Conservation (phyloP, 1,284 basidiomycete species). For the Rhodotorula sp. region DNA sequence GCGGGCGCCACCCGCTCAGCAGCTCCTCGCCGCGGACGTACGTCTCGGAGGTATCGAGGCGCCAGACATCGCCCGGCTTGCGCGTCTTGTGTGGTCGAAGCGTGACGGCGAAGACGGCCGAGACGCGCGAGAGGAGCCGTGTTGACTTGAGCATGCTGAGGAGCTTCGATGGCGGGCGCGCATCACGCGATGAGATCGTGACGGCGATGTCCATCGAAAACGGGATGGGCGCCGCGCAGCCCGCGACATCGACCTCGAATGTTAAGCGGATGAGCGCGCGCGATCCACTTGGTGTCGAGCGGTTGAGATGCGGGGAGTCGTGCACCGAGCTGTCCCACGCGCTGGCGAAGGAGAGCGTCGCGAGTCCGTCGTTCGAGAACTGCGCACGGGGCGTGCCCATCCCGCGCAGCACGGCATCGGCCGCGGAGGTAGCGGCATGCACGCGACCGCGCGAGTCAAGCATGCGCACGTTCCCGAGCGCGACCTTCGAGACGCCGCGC, state of each 20-base stretch:
- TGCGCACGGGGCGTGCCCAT: conserved; percentile 56
- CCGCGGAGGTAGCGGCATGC: conserved; percentile 70
- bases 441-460: conserved; percentile 80
- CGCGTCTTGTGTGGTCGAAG: conserved; percentile 82
- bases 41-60: conserved; percentile 88
- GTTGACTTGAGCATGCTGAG: conserved; percentile 72
- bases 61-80: conserved; percentile 86
- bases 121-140: conserved; percentile 59
- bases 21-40: conserved; percentile 89
- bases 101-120: conserved; percentile 56
- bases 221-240: conserved; percentile 75
- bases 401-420: conserved; percentile 62
- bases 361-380: conserved; percentile 70
- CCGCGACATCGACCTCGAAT: conserved; percentile 79
- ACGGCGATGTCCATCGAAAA: conserved; percentile 86
- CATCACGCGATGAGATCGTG: conserved; percentile 81
- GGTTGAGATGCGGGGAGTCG: conserved; percentile 80
- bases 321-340: conserved; percentile 95
- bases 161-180: conserved; percentile 76
- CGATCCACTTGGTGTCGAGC: conserved; percentile 74
- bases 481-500: conserved; percentile 73
- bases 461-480: conserved; percentile 77
- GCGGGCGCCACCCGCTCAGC: conserved; percentile 78
- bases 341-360: conserved; percentile 66
- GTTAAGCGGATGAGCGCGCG: conserved; percentile 75